Conservation (phyloP, 176 grass and related monocot genomes). For the Alloteropsis semialata region DNA sequence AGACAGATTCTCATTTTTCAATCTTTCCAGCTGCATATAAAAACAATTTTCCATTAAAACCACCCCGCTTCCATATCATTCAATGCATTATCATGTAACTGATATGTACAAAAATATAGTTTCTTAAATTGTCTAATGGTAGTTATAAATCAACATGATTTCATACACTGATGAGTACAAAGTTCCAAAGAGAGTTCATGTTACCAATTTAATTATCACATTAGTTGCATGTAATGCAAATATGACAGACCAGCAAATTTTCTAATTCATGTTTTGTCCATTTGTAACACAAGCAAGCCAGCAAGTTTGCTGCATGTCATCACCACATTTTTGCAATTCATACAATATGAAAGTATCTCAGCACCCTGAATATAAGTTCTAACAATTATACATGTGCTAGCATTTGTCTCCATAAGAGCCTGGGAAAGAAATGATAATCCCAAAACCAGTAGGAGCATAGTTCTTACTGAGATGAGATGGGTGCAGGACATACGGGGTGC, state of each 20-base stretch:
- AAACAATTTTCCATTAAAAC: constrained; percentile 26
- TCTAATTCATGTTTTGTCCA: not conserved
- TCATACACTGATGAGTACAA: not conserved
- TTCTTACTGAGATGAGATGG: no score
- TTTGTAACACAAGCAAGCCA: not conserved
- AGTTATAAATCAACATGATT: not conserved
- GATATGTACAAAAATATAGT: not conserved
- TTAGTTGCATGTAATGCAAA: not conserved
- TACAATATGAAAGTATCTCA: not conserved
- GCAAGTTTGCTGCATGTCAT: not conserved
- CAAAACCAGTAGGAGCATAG: not conserved
- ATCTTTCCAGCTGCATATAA: constrained; percentile 72
- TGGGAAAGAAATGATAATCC: not conserved
- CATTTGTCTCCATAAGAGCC: constrained; percentile 11
- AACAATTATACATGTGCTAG: not conserved
- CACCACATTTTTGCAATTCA: not conserved
- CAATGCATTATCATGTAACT: not conserved
- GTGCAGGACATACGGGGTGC: no score
- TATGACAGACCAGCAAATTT: not conserved
- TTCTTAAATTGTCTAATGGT: not conserved
- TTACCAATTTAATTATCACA: not conserved
- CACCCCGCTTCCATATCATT: constrained; percentile 2
- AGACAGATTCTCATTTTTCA: constrained; percentile 76
- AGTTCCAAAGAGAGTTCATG: constrained; percentile 2
- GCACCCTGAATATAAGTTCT: constrained; percentile 1